phyloP scores from a whole-genome alignment of 2,329 filamentous ascomycete species.

The Juglanconis oblonga region DNA sequence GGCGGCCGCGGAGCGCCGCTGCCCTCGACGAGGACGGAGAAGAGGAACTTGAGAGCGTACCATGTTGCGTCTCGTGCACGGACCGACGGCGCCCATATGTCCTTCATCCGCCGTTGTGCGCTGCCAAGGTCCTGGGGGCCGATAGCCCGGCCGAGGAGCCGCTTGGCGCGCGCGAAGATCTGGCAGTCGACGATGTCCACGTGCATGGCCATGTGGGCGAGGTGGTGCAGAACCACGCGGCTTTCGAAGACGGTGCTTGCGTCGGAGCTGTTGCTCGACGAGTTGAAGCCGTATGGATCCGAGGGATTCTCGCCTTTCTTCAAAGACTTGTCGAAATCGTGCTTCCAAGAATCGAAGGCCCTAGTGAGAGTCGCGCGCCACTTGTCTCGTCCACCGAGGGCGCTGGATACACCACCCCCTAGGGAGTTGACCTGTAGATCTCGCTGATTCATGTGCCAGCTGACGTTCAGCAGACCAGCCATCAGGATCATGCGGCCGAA shows the following conservation, averaged over 20 bases:
- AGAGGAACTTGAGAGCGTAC: conserved; percentile 86
- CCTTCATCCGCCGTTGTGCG: conserved; percentile 79
- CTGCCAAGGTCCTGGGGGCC: conserved; percentile 76
- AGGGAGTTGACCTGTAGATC: conserved; percentile 90
- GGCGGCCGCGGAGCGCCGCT: conserved; percentile 34
- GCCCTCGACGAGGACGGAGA: conserved; percentile 70
- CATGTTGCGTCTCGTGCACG: conserved; percentile 87
- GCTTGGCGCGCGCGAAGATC: conserved; percentile 85
- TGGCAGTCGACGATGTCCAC: conserved; percentile 97
- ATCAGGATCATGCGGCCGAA: conserved; percentile 93
- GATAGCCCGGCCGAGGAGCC: conserved; percentile 81
- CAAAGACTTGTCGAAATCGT: conserved; percentile 82
- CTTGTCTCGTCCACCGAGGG: conserved; percentile 82
- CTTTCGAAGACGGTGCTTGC: conserved; percentile 73
- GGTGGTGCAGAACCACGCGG: conserved; percentile 82
- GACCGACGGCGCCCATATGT: conserved; percentile 84
- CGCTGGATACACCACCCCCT: conserved; percentile 66
- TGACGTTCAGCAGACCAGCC: conserved; percentile 88
- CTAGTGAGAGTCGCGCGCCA: conserved; percentile 83
- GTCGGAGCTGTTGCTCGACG: conserved; percentile 60
- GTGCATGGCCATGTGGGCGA: conserved; percentile 97
- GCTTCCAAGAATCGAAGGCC: conserved; percentile 92
- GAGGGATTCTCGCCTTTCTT: conserved; percentile 52
- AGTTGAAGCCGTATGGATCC: conserved; percentile 51
- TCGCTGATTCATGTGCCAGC: conserved; percentile 96